Percentiles rank a stretch among this genome's conserved stretches.
Conservation (phyloP, 768 basidiomycete genomes). For the Postia placenta region DNA sequence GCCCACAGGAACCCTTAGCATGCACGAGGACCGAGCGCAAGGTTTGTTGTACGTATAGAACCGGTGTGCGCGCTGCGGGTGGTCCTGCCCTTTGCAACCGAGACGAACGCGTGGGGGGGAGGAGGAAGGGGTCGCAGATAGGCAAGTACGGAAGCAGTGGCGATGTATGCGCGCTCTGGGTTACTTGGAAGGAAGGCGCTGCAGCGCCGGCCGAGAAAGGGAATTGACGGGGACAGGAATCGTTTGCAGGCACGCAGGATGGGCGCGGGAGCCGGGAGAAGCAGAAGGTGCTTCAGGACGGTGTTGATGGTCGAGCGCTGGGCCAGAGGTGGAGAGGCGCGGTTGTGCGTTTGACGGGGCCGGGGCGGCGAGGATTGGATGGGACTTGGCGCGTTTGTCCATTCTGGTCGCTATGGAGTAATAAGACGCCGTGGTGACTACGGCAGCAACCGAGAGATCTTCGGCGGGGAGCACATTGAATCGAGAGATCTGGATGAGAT, state of each 20-base stretch:
- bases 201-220: too few species aligned
- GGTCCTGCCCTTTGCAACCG: too few species aligned
- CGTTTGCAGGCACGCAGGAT: not conserved
- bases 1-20: too few species aligned
- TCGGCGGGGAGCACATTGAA: slow-evolving; percentile 12
- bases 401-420: slow-evolving; percentile 3
- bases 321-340: slow-evolving; percentile 1
- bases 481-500: slow-evolving; percentile 13
- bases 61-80: too few species aligned
- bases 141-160: not conserved
- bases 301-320: not conserved
- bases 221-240: too few species aligned
- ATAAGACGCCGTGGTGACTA: slow-evolving; percentile 6
- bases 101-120: too few species aligned
- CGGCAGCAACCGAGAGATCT: slow-evolving; percentile 15
- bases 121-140: not conserved
- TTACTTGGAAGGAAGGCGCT: not conserved
- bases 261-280: slow-evolving; percentile 5
- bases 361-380: slow-evolving; percentile 6
- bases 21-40: too few species aligned
- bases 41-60: too few species aligned
- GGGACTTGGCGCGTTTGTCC: not conserved
- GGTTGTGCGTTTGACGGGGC: too few species aligned
- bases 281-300: not conserved
- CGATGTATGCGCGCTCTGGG: not conserved